These are phyloP conservation scores for Peterozyma toletana DNA, from an alignment of 805 yeast genomes.

Conservation along the genomic window DNA sequence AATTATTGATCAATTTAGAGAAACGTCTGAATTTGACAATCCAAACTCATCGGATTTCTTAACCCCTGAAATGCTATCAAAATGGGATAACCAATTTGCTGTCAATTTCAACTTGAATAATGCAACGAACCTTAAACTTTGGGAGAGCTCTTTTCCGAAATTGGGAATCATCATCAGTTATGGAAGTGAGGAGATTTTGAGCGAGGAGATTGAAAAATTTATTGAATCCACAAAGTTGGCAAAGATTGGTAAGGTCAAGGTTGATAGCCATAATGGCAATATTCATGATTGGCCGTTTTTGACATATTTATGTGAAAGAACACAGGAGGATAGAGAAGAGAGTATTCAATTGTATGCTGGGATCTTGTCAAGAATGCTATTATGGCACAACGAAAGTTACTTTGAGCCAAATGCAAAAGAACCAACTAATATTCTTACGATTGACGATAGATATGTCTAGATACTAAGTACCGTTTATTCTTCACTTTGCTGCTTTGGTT, in stretches of 20 bases:
- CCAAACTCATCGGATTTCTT: constrained; percentile 18
- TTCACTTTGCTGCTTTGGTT: neutral
- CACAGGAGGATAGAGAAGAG: constrained; percentile 33
- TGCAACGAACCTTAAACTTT: constrained; percentile 12
- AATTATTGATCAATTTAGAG: neutral
- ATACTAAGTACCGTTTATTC: neutral
- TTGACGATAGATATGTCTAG: constrained; percentile 12
- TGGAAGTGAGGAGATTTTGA: constrained; percentile 35
- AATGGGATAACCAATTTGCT: constrained; percentile 10
- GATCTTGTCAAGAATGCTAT: constrained; percentile 33
- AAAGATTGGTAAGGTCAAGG: constrained; percentile 22
- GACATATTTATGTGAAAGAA: constrained; percentile 30
- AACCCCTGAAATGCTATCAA: constrained; percentile 15
- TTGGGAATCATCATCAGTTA: constrained; percentile 32
- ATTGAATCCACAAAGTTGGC: constrained; percentile 13
- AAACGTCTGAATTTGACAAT: constrained; percentile 12
- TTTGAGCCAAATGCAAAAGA: constrained; percentile 12
- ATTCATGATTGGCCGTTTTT: constrained; percentile 45
- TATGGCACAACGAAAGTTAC: constrained; percentile 29
- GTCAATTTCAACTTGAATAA: constrained; percentile 7
- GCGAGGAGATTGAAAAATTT: constrained; percentile 28
- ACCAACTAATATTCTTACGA: constrained; percentile 8
- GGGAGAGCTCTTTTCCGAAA: constrained; percentile 34
- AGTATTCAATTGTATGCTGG: constrained; percentile 31
- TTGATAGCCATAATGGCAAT: constrained; percentile 24